Evolutionary conservation across 768 basidiomycete genomes (phyloP).

Genomic region (Lentinula raphanica): DNA sequence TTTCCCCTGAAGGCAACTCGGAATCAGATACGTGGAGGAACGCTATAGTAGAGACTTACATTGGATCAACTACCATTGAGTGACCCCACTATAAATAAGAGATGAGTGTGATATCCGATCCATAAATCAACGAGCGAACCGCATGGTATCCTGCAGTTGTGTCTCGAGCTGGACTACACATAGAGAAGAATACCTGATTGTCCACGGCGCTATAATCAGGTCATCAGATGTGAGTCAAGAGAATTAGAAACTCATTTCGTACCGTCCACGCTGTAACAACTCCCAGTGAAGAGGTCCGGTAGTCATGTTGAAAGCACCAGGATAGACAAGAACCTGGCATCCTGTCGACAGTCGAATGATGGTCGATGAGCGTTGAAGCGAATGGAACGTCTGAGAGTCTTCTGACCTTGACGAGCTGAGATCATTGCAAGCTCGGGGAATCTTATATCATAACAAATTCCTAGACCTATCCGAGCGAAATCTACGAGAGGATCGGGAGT

Average conservation of each 20-base stretch:
- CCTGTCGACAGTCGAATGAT: constrained; percentile 55
- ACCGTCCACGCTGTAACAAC: constrained; percentile 81
- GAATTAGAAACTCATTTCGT: constrained; percentile 18
- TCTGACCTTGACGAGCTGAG: constrained; percentile 74
- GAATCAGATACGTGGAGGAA: background rate
- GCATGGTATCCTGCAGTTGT: constrained; percentile 82
- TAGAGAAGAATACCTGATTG: constrained; percentile 93
- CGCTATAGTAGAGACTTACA: constrained; percentile 42
- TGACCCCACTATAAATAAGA: constrained; percentile 76
- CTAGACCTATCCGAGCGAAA: constrained; percentile 96
- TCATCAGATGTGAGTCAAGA: background rate
- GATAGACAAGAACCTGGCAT: constrained; percentile 85
- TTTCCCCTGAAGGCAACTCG: constrained; percentile 51
- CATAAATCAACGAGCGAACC: constrained; percentile 31
- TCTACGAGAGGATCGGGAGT: constrained; percentile 40
- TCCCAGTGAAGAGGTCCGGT: constrained; percentile 98
- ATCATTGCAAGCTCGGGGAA: constrained; percentile 94
- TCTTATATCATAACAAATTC: constrained; percentile 94
- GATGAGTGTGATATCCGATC: background rate
- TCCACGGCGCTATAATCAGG: constrained; percentile 75
- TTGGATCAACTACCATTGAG: constrained; percentile 85
- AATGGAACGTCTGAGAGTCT: background rate
- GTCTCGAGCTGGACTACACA: constrained; percentile 94
- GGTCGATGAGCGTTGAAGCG: background rate
- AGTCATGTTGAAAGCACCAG: constrained; percentile 91